Evolutionary conservation across 2,329 filamentous ascomycete genomes (phyloP).

Genomic region (Leptographium procerum): DNA sequence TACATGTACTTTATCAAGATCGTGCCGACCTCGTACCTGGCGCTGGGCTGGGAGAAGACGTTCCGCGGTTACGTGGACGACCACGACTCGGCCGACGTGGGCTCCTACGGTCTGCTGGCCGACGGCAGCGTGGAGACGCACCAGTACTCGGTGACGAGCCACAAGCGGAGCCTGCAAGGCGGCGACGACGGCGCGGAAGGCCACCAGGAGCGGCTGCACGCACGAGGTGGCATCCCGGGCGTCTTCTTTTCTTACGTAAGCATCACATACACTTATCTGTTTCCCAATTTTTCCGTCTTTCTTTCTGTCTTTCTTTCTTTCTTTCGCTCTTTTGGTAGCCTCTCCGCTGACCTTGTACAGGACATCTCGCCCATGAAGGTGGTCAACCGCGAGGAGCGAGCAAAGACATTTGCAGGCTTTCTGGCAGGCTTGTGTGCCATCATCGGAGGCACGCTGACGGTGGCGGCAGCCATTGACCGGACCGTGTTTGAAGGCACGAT

Average conservation of each 20-base stretch:
- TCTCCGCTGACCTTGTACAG: slow-evolving; percentile 26
- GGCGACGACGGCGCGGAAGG: slow-evolving; percentile 78
- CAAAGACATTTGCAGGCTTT: slow-evolving; percentile 86
- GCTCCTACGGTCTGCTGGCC: slow-evolving; percentile 51
- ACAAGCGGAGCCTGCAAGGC: slow-evolving; percentile 77
- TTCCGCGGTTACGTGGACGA: slow-evolving; percentile 24
- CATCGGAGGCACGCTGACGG: slow-evolving; percentile 87
- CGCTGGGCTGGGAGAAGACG: slow-evolving; percentile 73
- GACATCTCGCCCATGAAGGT: slow-evolving; percentile 99
- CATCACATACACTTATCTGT: not conserved
- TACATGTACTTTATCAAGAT: slow-evolving; percentile 99
- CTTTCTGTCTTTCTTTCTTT: not conserved
- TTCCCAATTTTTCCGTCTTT: slow-evolving; percentile 16
- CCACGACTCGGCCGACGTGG: slow-evolving; percentile 48
- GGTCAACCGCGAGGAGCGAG: slow-evolving; percentile 83
- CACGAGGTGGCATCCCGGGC: slow-evolving; percentile 82
- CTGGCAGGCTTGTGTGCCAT: slow-evolving; percentile 89
- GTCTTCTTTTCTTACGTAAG: slow-evolving; percentile 97
- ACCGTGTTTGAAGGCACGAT: slow-evolving; percentile 80
- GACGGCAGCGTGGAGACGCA: slow-evolving; percentile 90
- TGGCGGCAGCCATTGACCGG: slow-evolving; percentile 86
- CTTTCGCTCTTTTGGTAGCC: too few relatives aligned
- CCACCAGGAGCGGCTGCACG: slow-evolving; percentile 84
- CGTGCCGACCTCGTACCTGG: slow-evolving; percentile 88
- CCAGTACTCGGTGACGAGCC: slow-evolving; percentile 95